Evolutionary conservation across 2,329 filamentous ascomycete species (phyloP).

Genomic region (Coniochaeta ligniaria): DNA sequence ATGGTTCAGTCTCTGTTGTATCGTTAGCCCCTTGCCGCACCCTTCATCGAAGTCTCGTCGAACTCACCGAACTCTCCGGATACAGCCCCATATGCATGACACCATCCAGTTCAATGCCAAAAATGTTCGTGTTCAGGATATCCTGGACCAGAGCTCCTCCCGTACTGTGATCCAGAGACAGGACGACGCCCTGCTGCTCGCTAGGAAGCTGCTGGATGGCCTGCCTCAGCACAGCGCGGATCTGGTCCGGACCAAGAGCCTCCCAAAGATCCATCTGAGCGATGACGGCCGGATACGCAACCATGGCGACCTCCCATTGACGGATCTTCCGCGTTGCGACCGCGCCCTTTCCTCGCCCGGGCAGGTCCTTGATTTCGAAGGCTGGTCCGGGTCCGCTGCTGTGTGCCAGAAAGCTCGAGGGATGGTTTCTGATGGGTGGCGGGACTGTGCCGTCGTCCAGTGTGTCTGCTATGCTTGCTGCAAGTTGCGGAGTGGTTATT

Average conservation of each 20-base stretch:
- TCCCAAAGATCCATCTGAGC: constrained; percentile 14
- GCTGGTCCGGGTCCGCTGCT: not conserved
- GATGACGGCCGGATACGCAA: constrained; percentile 15
- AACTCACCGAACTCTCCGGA: constrained; percentile 14
- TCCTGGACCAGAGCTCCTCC: constrained; percentile 13
- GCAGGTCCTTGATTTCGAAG: constrained; percentile 12
- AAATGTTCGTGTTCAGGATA: constrained; percentile 17
- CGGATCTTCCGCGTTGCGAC: constrained; percentile 11
- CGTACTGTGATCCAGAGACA: constrained; percentile 11
- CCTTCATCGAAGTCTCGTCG: not conserved
- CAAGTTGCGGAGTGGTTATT: constrained; percentile 16
- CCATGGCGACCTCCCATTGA: constrained; percentile 12
- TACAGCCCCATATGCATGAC: constrained; percentile 16
- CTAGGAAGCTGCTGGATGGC: constrained; percentile 11
- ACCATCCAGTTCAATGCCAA: constrained; percentile 17
- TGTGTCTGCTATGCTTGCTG: constrained; percentile 8
- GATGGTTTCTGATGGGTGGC: constrained; percentile 4
- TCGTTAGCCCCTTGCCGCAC: not conserved
- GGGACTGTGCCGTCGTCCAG: constrained; percentile 15
- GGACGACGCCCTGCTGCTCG: constrained; percentile 8
- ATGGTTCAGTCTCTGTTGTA: constrained; percentile 14
- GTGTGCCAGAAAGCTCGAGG: constrained; percentile 6
- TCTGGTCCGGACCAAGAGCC: constrained; percentile 5
- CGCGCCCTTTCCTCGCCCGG: constrained; percentile 14
- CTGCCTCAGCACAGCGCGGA: constrained; percentile 10